phyloP scores from a whole-genome alignment of 2,329 filamentous ascomycete species.

The Epichloe typhina region DNA sequence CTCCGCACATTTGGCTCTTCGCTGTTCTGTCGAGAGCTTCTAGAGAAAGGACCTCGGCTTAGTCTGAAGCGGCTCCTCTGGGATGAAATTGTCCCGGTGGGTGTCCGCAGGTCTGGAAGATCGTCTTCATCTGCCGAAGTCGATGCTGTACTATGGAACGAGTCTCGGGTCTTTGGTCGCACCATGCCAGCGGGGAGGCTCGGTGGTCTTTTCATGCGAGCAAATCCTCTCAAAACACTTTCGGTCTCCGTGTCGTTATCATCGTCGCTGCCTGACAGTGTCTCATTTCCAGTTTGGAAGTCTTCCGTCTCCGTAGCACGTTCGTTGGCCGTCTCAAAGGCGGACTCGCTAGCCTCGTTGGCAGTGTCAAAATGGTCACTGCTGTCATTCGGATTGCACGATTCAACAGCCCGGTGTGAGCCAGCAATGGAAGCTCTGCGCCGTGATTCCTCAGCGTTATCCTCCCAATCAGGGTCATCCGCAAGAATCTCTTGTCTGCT shows the following conservation, averaged over 20 bases:
- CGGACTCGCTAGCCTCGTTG: slow-evolving; percentile 58
- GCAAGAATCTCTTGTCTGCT: slow-evolving; percentile 66
- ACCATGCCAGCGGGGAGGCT: slow-evolving; percentile 23
- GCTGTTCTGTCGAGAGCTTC: slow-evolving; percentile 47
- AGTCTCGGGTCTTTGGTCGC: slow-evolving; percentile 43
- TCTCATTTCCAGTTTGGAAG: slow-evolving; percentile 88
- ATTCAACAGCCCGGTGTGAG: slow-evolving; percentile 7
- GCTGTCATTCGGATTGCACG: slow-evolving; percentile 28
- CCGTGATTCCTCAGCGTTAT: slow-evolving; percentile 37
- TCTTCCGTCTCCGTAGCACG: slow-evolving; percentile 79
- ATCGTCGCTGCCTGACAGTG: slow-evolving; percentile 60
- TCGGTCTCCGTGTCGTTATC: slow-evolving; percentile 90
- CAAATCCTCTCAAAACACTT: slow-evolving; percentile 33
- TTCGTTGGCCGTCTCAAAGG: slow-evolving; percentile 62
- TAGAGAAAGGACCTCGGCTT: slow-evolving; percentile 45
- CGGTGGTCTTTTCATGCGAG: slow-evolving; percentile 28
- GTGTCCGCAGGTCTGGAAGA: slow-evolving; percentile 44
- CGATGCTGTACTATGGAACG: slow-evolving; percentile 78
- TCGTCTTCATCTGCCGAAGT: slow-evolving; percentile 68
- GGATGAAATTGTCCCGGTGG: slow-evolving; percentile 42
- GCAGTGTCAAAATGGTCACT: slow-evolving; percentile 69
- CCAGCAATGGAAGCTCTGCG: slow-evolving; percentile 12
- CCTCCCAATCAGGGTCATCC: slow-evolving; percentile 84
- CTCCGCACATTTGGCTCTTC: slow-evolving; percentile 44
- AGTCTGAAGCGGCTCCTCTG: slow-evolving; percentile 61